Evolutionary conservation across 148 eudicot species (phyloP).

Genomic region (Camellia granthamiana): DNA sequence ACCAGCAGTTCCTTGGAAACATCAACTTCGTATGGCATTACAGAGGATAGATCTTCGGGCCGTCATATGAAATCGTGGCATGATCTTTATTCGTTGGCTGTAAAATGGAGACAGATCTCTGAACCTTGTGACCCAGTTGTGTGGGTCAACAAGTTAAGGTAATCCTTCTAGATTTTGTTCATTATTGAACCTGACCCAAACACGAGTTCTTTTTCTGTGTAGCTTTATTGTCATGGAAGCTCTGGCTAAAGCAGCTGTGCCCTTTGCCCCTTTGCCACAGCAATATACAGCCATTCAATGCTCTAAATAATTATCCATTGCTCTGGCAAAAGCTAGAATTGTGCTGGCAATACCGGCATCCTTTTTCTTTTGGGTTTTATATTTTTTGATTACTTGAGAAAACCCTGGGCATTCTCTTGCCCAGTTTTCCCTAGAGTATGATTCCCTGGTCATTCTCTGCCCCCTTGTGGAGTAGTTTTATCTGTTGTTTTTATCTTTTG

Average conservation of each 20-base stretch:
- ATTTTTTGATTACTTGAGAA: background rate
- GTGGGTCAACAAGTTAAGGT: constrained; percentile 97
- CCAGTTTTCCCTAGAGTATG: background rate
- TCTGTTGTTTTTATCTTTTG: background rate
- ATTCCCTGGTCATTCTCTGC: background rate
- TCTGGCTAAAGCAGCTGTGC: background rate
- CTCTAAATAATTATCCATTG: background rate
- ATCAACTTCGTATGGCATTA: constrained; percentile 44
- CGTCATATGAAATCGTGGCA: constrained; percentile 81
- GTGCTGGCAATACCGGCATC: background rate
- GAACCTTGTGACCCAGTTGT: constrained; percentile 99
- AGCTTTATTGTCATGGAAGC: background rate
- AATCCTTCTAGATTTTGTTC: constrained; percentile 16
- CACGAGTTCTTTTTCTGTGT: background rate
- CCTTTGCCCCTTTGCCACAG: background rate
- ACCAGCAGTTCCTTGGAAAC: constrained; percentile 69
- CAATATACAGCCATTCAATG: background rate
- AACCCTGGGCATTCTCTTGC: background rate
- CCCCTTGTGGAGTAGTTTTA: background rate
- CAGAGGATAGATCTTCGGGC: constrained; percentile 63
- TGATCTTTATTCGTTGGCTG: constrained; percentile 83
- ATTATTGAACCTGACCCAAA: background rate
- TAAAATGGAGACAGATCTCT: constrained; percentile 97
- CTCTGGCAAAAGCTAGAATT: background rate
- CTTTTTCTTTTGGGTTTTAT: background rate